Base-by-base conservation (phyloP, 192 early-diverging fungal species). In the Coemansia sp. region DNA sequence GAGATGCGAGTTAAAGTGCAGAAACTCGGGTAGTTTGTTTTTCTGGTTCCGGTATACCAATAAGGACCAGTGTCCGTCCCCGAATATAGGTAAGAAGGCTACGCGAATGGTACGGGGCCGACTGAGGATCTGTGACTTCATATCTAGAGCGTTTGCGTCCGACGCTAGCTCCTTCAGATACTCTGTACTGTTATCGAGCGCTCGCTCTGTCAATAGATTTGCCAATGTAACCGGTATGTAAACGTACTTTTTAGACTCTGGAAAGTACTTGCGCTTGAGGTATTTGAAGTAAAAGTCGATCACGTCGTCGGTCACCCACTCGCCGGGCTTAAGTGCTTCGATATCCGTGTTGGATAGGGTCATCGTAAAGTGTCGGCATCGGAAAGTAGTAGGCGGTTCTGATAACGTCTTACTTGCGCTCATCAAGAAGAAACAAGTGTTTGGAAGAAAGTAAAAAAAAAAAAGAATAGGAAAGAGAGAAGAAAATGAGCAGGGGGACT, bases 1-100 rank as follows among this genome's bases (percentile, higher is more conserved):
- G 9, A 81, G 59, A n/a, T 81, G 72, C 16, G 79, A 81, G 63
- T 81, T 81, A 51, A 81, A 81, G 68, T 81, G 79, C 44, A 81
- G 67, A 45, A 81, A 81, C 65, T 81, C 79, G 8, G 73, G 79
- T n/a, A 75, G 45, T 16, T 51, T 51, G 21, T 54, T 51, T 29
- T 65, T 67, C 13, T 60, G 66, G 56, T 63, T 62, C 14, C 74
- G 74, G 59, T 81, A 81, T 5, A 81, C 79, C 14, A 81, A 65
- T 0, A 81, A 68, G 7, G 79, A 81, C 79, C 79, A 81, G 62
- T 81, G 79, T 3, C 70, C 70, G 74, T 81, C 79, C 14, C 79
- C 79, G 31, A 81, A 81, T 46, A 81, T 81, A 17, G 79, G 79
- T 11, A 81, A 44, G 41, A 81, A 76, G n/a, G 79, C 79, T 1